Conservation (phyloP, 1,139 yeast species). For the Insectozyma bohioensis region DNA sequence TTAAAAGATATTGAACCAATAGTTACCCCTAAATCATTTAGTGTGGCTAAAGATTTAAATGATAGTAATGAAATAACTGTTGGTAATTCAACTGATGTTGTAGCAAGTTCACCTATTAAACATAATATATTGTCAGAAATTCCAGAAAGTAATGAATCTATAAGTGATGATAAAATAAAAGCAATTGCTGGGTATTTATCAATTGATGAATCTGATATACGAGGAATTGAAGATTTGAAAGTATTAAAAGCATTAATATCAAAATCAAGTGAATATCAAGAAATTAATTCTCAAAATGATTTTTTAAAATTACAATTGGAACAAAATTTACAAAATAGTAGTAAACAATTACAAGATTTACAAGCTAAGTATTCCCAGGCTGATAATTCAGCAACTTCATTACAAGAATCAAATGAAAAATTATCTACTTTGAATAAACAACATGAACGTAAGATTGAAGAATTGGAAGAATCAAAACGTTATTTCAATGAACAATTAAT, state of each 20-base stretch:
- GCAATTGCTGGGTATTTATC: slow-evolving; percentile 31
- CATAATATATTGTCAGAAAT: slow-evolving; percentile 7
- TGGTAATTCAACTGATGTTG: slow-evolving; percentile 6
- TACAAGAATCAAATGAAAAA: slow-evolving; percentile 23
- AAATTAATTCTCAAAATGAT: slow-evolving; percentile 50
- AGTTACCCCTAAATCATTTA: slow-evolving; percentile 42
- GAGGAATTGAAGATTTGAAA: slow-evolving; percentile 14
- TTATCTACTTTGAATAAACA: slow-evolving; percentile 22
- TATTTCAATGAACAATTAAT: slow-evolving; percentile 8
- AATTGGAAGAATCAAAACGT: slow-evolving; percentile 15
- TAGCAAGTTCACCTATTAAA: slow-evolving; percentile 24
- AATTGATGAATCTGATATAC: slow-evolving; percentile 15
- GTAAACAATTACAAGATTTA: slow-evolving; percentile 29
- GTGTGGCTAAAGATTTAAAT: slow-evolving; percentile 37
- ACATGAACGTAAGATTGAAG: slow-evolving; percentile 16
- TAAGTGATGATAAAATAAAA: slow-evolving; percentile 10
- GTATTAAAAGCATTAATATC: slow-evolving; percentile 37
- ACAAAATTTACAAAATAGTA: slow-evolving; percentile 32
- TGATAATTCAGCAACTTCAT: slow-evolving; percentile 10
- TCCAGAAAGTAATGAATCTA: slow-evolving; percentile 3
- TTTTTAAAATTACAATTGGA: slow-evolving; percentile 55
- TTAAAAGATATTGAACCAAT: slow-evolving; percentile 45
- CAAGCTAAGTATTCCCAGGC: slow-evolving; percentile 20
- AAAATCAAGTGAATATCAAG: slow-evolving; percentile 49
- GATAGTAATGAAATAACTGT: slow-evolving; percentile 6